These are phyloP conservation scores for Annulohypoxylon moriforme DNA, from an alignment of 495 filamentous ascomycete genomes.

Conservation along the genomic window DNA sequence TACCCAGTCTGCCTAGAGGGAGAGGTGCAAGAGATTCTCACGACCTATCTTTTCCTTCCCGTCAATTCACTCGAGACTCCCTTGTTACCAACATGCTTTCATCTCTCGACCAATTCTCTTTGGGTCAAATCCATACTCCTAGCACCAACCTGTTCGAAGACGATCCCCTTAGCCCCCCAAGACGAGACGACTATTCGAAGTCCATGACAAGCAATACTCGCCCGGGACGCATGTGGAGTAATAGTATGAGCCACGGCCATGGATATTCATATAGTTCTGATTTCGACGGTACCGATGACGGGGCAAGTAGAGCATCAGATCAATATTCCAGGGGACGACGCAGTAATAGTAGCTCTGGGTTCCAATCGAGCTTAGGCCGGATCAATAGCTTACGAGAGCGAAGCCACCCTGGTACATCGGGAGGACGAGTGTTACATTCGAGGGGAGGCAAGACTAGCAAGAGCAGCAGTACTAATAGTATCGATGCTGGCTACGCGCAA, in stretches of 20 bases:
- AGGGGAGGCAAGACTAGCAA: conserved; percentile 75
- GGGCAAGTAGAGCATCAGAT: conserved; percentile 67
- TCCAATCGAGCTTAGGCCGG: conserved; percentile 69
- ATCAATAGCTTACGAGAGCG: conserved; percentile 71
- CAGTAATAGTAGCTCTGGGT: conserved; percentile 84
- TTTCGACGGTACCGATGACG: conserved; percentile 71
- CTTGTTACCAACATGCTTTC: conserved; percentile 93
- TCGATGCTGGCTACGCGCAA: conserved; percentile 71
- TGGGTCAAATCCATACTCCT: conserved; percentile 60
- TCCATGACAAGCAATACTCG: conserved; percentile 39
- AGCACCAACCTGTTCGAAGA: conserved; percentile 50
- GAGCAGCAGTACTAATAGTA: conserved; percentile 74
- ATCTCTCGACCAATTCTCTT: conserved; percentile 83
- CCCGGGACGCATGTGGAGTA: conserved; percentile 41
- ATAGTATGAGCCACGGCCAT: conserved; percentile 67
- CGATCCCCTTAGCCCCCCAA: conserved; percentile 48
- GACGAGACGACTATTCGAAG: conserved; percentile 40
- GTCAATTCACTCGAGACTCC: conserved; percentile 82
- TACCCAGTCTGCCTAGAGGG: conserved; percentile 47
- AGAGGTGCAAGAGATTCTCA: conserved; percentile 75
- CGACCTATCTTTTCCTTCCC: conserved; percentile 81
- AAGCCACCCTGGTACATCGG: conserved; percentile 50
- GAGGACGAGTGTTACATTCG: conserved; percentile 54
- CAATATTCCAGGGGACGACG: conserved; percentile 71
- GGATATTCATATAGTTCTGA: conserved; percentile 81